Evolutionary conservation across 192 early-diverging fungal species (phyloP).

Genomic region (Backusella psychrophila): DNA sequence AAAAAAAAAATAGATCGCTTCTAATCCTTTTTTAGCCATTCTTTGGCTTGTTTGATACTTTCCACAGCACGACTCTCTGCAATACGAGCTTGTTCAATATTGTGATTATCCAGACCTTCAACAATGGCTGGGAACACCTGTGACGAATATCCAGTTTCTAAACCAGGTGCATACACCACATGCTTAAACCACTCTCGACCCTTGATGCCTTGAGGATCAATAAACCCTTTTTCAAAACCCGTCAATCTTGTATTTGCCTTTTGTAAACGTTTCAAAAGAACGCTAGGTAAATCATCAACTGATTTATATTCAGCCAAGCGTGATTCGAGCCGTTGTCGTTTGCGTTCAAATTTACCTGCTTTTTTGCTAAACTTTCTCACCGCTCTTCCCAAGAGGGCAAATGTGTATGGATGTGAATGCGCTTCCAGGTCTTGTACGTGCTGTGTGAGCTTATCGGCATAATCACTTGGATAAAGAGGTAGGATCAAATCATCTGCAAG

Average conservation of each 20-base stretch:
- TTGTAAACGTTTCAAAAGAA: conserved; percentile 38
- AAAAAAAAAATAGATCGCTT: not conserved
- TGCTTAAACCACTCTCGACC: conserved; percentile 63
- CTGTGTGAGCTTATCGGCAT: conserved; percentile 38
- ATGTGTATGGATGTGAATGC: not conserved
- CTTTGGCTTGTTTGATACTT: conserved; percentile 10
- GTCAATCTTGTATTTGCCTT: conserved; percentile 45
- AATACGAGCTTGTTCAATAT: not conserved
- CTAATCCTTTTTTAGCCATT: conserved; percentile 7
- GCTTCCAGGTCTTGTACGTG: conserved; percentile 28
- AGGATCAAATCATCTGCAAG: conserved; percentile 46
- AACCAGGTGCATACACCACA: conserved; percentile 50
- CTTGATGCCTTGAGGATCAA: conserved; percentile 52
- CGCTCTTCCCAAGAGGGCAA: conserved; percentile 5
- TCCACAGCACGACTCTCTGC: conserved; percentile 2
- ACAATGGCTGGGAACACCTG: conserved; percentile 54
- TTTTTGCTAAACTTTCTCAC: conserved; percentile 4
- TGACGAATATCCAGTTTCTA: conserved; percentile 39
- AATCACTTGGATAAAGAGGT: conserved; percentile 34
- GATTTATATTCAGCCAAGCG: conserved; percentile 39
- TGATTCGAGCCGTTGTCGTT: conserved; percentile 34
- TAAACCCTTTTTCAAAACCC: conserved; percentile 51
- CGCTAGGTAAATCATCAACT: not conserved
- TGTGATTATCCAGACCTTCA: conserved; percentile 33
- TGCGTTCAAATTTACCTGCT: conserved; percentile 17